These are phyloP conservation scores for Paraphaeosphaeria minitans DNA, from an alignment of 2,329 filamentous ascomycete species.

Conservation along the genomic window DNA sequence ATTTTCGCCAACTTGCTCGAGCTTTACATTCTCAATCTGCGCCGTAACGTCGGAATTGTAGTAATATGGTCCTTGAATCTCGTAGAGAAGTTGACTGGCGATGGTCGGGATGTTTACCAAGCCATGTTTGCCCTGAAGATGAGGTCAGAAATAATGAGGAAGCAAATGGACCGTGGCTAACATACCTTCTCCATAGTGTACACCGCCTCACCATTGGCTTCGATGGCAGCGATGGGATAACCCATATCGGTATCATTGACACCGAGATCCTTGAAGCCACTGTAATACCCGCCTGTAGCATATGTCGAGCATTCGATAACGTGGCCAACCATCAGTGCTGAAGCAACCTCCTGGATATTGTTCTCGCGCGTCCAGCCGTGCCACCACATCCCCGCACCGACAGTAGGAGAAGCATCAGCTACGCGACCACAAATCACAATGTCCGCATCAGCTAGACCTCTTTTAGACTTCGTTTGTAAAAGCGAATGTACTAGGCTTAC, in stretches of 20 bases:
- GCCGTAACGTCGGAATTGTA: constrained; percentile 50
- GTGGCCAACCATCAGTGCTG: constrained; percentile 55
- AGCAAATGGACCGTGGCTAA: neutral
- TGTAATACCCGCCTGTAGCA: constrained; percentile 40
- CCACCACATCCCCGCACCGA: constrained; percentile 61
- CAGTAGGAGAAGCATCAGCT: constrained; percentile 44
- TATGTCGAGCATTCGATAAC: constrained; percentile 26
- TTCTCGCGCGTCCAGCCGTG: constrained; percentile 56
- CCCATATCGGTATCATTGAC: constrained; percentile 32
- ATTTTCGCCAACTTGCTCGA: constrained; percentile 36
- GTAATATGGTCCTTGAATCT: constrained; percentile 51
- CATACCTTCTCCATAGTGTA: constrained; percentile 31
- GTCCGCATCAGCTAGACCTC: constrained; percentile 23
- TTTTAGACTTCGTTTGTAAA: neutral
- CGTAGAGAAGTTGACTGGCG: constrained; percentile 48
- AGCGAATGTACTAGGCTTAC: constrained; percentile 1
- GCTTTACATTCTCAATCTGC: constrained; percentile 38
- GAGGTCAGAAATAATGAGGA: neutral
- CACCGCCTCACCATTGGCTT: constrained; percentile 48
- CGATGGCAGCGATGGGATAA: constrained; percentile 56
- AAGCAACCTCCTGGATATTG: constrained; percentile 54
- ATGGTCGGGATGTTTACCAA: constrained; percentile 41
- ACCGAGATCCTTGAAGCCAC: constrained; percentile 39
- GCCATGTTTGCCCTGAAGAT: constrained; percentile 35
- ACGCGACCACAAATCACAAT: constrained; percentile 32